phyloP scores from a whole-genome alignment of 169 alveolate genomes.

The Condylostoma magnum region DNA sequence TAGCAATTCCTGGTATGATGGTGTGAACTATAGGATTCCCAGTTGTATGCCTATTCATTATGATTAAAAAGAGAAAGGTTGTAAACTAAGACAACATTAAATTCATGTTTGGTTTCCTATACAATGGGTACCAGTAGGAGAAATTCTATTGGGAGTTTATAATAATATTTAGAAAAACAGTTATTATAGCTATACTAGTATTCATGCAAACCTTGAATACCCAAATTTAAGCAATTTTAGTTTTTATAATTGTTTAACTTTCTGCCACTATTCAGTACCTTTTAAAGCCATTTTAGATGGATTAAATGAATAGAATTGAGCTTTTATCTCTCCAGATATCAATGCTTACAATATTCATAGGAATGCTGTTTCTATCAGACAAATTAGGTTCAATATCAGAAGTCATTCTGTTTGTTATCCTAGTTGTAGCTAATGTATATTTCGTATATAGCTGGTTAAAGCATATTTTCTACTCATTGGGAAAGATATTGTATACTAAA shows the following conservation, averaged over 20 bases:
- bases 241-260: constrained; percentile 10
- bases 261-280: too few relatives aligned
- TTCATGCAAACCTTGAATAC: constrained; percentile 1
- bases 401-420: too few relatives aligned
- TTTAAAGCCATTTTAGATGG: too few relatives aligned
- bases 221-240: constrained; percentile 27
- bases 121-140: constrained; percentile 35
- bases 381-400: too few relatives aligned
- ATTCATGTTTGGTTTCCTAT: constrained; percentile 41
- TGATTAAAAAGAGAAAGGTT: constrained; percentile 14
- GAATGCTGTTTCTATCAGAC: too few relatives aligned
- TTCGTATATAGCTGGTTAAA: too few relatives aligned
- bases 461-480: too few relatives aligned
- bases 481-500: too few relatives aligned
- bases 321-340: too few relatives aligned
- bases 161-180: constrained; percentile 31
- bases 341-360: too few relatives aligned
- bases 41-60: not conserved
- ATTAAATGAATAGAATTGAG: too few relatives aligned
- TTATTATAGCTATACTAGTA: constrained; percentile 32
- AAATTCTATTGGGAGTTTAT: constrained; percentile 48
- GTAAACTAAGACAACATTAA: not conserved
- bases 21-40: constrained; percentile 57
- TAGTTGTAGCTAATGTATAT: too few relatives aligned
- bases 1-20: constrained; percentile 41